Evolutionary conservation across 257 asterid genomes (phyloP).

Genomic region (Solanum chilense): DNA sequence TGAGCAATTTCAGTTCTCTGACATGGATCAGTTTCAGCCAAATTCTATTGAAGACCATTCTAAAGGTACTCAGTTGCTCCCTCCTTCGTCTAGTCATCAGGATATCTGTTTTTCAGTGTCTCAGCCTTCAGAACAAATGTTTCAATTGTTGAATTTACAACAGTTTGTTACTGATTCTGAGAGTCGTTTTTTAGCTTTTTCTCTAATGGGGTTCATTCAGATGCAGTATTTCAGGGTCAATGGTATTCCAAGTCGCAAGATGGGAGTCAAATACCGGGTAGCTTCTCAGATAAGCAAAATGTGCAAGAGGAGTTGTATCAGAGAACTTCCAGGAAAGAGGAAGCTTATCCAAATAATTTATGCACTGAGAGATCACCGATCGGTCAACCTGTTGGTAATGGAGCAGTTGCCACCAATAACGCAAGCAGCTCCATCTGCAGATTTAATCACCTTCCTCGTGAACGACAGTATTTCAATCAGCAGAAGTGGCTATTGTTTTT

Average conservation of each 20-base stretch:
- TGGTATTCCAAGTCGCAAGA: constrained; percentile 56
- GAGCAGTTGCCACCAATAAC: constrained; percentile 37
- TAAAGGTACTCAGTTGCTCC: constrained; percentile 37
- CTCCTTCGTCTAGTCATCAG: constrained; percentile 29
- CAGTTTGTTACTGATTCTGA: constrained; percentile 33
- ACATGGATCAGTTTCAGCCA: constrained; percentile 41
- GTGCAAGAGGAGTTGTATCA: constrained; percentile 47
- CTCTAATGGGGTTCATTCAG: constrained; percentile 41
- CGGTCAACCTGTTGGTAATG: constrained; percentile 35
- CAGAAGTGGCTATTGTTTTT: constrained; percentile 77
- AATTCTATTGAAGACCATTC: constrained; percentile 45
- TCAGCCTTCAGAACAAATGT: constrained; percentile 55
- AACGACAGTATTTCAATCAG: constrained; percentile 52
- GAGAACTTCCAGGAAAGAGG: constrained; percentile 45
- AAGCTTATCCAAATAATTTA: constrained; percentile 53
- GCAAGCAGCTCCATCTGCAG: constrained; percentile 21
- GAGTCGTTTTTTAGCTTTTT: constrained; percentile 33
- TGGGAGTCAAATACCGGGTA: constrained; percentile 35
- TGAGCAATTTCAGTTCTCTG: constrained; percentile 46
- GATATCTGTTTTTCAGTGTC: constrained; percentile 28
- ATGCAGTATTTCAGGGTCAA: constrained; percentile 39
- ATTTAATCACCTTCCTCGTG: constrained; percentile 39
- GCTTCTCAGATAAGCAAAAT: constrained; percentile 26
- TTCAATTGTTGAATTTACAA: constrained; percentile 38
- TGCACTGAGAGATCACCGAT: constrained; percentile 52